Conservation (phyloP, 139 green algal species). For the Nannochloris sp. region DNA sequence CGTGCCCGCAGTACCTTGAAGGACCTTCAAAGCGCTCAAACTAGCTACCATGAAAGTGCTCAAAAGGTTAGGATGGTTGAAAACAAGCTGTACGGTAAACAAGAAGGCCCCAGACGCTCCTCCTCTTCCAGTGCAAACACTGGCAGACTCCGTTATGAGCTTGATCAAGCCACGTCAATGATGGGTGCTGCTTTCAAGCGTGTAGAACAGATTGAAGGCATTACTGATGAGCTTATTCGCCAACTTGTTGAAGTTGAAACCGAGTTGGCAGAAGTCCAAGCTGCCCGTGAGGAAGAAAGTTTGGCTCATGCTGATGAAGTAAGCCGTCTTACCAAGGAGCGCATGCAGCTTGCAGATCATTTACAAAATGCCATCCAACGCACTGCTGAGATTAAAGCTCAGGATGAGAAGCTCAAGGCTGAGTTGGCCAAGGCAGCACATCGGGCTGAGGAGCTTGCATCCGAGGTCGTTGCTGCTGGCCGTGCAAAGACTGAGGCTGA, state of each 20-base stretch:
- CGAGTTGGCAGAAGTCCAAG: slow-evolving; percentile 3
- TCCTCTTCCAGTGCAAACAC: background rate
- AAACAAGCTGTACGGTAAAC: background rate
- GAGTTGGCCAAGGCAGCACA: background rate
- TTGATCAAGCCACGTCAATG: slow-evolving; percentile 7
- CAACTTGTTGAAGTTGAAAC: background rate
- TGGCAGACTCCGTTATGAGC: slow-evolving; percentile 3
- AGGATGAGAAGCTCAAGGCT: background rate
- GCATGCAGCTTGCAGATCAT: background rate
- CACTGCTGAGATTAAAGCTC: background rate
- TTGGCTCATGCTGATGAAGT: background rate
- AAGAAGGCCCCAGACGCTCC: background rate
- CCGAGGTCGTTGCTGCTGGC: background rate
- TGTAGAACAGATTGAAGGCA: slow-evolving; percentile 25
- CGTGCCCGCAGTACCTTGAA: background rate
- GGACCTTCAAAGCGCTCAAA: background rate
- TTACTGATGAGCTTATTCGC: slow-evolving; percentile 3
- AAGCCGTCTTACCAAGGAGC: background rate
- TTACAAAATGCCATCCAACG: background rate
- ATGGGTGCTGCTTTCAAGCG: slow-evolving; percentile 15
- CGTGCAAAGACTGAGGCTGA: background rate
- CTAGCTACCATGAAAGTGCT: background rate
- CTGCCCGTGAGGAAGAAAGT: background rate
- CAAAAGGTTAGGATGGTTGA: slow-evolving; percentile 12
- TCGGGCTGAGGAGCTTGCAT: background rate